A percentile compares a stretch with the other conserved stretches of the same genome.
Evolutionary conservation across 1,284 basidiomycete genomes (phyloP).

Genomic region (Pseudozyma pruni): DNA sequence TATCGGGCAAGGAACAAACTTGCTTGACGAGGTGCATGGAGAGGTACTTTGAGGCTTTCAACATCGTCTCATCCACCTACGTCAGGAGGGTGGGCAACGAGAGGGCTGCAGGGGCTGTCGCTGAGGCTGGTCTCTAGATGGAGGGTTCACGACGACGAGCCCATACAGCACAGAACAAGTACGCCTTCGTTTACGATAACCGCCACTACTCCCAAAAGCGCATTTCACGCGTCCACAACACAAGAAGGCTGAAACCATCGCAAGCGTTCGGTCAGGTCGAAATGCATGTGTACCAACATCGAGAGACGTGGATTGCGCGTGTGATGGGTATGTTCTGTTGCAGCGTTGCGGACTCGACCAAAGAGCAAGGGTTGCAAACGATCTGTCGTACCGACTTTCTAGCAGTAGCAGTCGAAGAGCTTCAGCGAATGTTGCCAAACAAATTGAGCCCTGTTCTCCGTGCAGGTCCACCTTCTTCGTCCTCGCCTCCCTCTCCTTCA

Average conservation of each 20-base stretch:
- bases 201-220: no score
- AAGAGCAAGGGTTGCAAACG: no score
- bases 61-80: constrained; percentile 61
- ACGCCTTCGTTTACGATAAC: no score
- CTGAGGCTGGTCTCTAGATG: constrained; percentile 38
- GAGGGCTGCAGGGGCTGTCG: constrained; percentile 48
- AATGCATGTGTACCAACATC: constrained; percentile 5
- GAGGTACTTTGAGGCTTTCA: constrained; percentile 66
- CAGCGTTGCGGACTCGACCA: no score
- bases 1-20: constrained; percentile 63
- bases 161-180: no score
- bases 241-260: no score
- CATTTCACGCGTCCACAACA: background rate
- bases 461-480: background rate
- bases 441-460: constrained; percentile 27
- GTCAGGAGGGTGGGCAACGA: constrained; percentile 55
- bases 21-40: constrained; percentile 64
- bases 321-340: background rate
- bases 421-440: constrained; percentile 37
- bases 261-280: no score
- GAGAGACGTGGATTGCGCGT: no score
- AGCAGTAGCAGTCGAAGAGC: no score
- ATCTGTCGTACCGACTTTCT: no score
- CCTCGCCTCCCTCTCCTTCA: background rate
- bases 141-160: background rate